Percentiles rank a stretch among this genome's conserved stretches.
Conservation (phyloP, 225 moss, liverwort and hornwort species). For the Thuidium tamariscinum region DNA sequence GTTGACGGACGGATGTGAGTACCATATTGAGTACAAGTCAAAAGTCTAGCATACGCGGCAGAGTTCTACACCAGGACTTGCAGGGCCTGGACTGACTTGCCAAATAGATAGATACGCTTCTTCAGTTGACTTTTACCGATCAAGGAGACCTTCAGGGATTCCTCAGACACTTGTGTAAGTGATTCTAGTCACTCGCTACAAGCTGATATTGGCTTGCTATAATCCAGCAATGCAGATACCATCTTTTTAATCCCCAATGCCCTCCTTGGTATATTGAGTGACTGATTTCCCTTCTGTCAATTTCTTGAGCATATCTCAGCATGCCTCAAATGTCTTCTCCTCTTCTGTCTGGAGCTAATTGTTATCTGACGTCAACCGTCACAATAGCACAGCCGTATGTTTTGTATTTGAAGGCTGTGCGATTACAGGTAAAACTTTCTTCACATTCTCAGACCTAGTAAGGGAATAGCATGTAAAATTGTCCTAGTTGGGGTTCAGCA, state of each 20-base stretch:
- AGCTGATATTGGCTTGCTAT: not conserved
- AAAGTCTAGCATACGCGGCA: not conserved
- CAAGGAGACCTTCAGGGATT: not conserved
- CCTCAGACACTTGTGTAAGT: slow-evolving; percentile 6
- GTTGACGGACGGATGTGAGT: slow-evolving; percentile 20
- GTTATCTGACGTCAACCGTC: not conserved
- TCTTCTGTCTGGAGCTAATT: not conserved
- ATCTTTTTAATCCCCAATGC: not conserved
- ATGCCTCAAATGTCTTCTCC: not conserved
- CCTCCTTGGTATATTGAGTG: not conserved
- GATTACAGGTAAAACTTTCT: not conserved
- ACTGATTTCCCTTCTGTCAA: not conserved
- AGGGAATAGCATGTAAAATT: not conserved
- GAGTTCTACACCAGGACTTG: not conserved
- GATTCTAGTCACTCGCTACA: slow-evolving; percentile 16
- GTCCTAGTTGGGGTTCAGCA: too few species aligned
- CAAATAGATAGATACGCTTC: not conserved
- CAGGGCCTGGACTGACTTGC: not conserved
- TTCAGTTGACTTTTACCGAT: not conserved
- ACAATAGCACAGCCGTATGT: not conserved
- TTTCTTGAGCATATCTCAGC: not conserved
- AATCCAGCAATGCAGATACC: not conserved
- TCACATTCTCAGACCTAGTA: not conserved
- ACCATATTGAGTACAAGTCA: slow-evolving; percentile 6
- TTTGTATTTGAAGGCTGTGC: not conserved